Conservation (phyloP, 257 asterid genomes). For the Penstemon newberryi region DNA sequence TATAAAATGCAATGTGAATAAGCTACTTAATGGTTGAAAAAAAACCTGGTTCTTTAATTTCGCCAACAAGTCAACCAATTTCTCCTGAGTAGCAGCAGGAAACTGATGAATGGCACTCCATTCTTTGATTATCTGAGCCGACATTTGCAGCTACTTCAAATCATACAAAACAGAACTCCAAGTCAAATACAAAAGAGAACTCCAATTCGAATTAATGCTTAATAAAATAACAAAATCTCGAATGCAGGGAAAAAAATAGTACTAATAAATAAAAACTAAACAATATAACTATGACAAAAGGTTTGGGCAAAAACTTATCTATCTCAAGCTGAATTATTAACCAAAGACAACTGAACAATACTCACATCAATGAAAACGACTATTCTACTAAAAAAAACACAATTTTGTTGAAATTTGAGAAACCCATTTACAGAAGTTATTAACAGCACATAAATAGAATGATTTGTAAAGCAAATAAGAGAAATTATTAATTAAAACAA, state of each 20-base stretch:
- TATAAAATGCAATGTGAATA: slow-evolving; percentile 9
- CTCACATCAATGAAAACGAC: neutral
- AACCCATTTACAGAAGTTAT: neutral
- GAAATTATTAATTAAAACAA: neutral
- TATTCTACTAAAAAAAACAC: neutral
- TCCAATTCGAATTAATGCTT: neutral
- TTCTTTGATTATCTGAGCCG: slow-evolving; percentile 70
- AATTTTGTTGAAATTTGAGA: slow-evolving; percentile 14
- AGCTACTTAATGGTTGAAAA: slow-evolving; percentile 15
- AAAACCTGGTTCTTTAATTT: slow-evolving; percentile 83
- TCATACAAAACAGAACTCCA: slow-evolving; percentile 22
- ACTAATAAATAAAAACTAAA: too few relatives aligned
- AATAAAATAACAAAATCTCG: neutral
- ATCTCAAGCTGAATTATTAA: neutral
- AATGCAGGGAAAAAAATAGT: neutral
- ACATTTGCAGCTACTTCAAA: slow-evolving; percentile 53
- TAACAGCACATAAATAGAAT: neutral
- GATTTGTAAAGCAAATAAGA: neutral
- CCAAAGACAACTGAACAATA: neutral
- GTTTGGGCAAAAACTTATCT: neutral
- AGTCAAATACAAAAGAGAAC: slow-evolving; percentile 7
- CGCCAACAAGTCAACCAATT: slow-evolving; percentile 75
- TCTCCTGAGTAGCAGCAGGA: slow-evolving; percentile 89
- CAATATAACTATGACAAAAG: neutral
- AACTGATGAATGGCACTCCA: slow-evolving; percentile 91